Conservation (phyloP, 225 moss, liverwort and hornwort genomes). For the Thuidium tamariscinum region DNA sequence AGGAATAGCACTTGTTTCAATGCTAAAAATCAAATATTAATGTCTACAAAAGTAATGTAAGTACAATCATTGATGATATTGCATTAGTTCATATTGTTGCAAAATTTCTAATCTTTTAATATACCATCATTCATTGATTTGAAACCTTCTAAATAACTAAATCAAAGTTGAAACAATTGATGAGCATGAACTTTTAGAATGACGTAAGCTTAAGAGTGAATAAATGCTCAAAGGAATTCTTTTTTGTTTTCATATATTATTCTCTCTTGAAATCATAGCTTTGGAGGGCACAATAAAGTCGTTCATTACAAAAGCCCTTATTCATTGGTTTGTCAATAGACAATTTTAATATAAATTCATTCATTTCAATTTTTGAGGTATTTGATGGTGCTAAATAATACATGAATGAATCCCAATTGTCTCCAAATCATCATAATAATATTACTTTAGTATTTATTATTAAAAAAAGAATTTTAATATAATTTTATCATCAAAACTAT, state of each 20-base stretch:
- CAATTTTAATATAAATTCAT: not conserved
- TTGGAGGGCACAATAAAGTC: fast-evolving
- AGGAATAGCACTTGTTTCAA: not conserved
- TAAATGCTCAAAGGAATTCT: not conserved
- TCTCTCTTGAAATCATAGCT: not conserved
- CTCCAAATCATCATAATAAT: fast-evolving
- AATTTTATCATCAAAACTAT: not conserved
- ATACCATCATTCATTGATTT: not conserved
- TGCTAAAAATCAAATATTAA: not conserved
- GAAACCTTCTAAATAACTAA: not conserved
- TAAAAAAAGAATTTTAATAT: not conserved
- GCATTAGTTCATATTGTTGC: not conserved
- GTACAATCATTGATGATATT: not conserved
- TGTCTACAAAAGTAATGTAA: not conserved
- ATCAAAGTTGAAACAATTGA: not conserved
- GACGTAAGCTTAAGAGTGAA: not conserved
- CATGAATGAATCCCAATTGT: not conserved
- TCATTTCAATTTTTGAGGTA: not conserved
- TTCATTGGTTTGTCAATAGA: fast-evolving
- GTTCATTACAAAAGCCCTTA: not conserved
- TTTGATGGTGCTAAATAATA: not conserved
- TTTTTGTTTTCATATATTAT: not conserved
- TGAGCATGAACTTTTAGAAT: fast-evolving
- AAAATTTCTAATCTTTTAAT: not conserved
- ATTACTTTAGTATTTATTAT: not conserved